Evolutionary conservation across 768 basidiomycete species (phyloP).

Genomic region (Leccinum pellstonianum): DNA sequence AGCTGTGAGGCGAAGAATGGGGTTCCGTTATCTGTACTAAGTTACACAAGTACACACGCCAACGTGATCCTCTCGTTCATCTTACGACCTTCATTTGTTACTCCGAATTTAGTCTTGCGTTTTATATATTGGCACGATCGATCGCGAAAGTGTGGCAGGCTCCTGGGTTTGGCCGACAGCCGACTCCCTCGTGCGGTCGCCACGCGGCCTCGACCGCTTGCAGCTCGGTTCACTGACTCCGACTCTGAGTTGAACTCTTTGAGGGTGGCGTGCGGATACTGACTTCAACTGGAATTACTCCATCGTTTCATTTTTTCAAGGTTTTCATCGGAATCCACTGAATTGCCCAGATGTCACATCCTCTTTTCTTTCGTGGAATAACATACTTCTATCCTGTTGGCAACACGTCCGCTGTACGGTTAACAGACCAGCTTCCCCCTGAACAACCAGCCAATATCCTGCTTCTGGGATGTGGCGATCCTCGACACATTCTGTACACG

Average conservation of each 20-base stretch:
- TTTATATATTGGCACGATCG: too few species aligned
- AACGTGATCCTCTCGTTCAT: background rate
- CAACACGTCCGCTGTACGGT: slow-evolving; percentile 52
- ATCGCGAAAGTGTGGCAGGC: background rate
- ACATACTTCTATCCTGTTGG: slow-evolving; percentile 58
- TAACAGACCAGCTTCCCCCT: slow-evolving; percentile 47
- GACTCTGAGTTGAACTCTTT: background rate
- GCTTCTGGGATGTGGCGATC: slow-evolving; percentile 58
- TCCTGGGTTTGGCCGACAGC: background rate
- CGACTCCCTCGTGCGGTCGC: background rate
- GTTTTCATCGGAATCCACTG: background rate
- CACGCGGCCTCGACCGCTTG: background rate
- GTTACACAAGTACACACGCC: background rate
- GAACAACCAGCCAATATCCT: slow-evolving; percentile 49
- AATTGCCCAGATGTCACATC: slow-evolving; percentile 23
- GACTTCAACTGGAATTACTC: background rate
- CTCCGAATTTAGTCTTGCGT: background rate
- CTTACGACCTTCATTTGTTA: background rate
- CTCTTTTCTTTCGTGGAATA: slow-evolving; percentile 28
- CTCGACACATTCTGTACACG: slow-evolving; percentile 53
- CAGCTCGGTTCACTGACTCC: background rate
- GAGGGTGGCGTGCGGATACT: too few species aligned
- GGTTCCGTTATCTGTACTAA: slow-evolving; percentile 58
- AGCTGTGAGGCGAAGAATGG: slow-evolving; percentile 53
- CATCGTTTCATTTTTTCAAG: background rate